Base-by-base conservation (phyloP, 805 yeast species). In the Kodamaea laetipori region DNA sequence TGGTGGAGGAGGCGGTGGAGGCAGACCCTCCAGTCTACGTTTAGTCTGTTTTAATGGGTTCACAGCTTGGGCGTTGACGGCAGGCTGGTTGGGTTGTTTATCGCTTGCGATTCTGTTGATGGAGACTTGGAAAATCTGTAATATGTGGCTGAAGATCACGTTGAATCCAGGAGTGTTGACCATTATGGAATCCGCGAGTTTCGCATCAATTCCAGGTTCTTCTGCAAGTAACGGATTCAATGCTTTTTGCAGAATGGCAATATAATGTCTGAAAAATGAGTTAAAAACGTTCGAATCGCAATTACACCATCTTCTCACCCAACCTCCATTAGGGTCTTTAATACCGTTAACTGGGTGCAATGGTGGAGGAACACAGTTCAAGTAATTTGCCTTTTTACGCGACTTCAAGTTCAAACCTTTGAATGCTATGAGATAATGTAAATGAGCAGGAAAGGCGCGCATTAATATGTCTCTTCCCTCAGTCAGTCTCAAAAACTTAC, bases 221-320 rank as follows among this genome's bases (percentile, higher is more conserved):
- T 32, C 12, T 6, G 15, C 25, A 37, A 37, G 47, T 3, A 26
- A 42, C 6, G 41, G 27, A 13, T 38, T 25, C 3, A 39, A 45
- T 13, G 44, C 28, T 25, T 47, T 37, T 4, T 42, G 40, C 24
- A 53, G 50, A 4, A 57, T 33, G 13, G 50, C 55, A 12, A 79
- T 56, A 53, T 80, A 82, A 56, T 82, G 86, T 46, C 83, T 74
- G 38, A 81, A 64, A 49, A 82, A 82, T 1, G 86, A 77, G 46
- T 74, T 71, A 60, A 82, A 82, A 2, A 82, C 63, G 51, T 80
- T 82, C 43, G 79, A 67, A 48, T 80, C 84, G 44, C 74, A 63
- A 39, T 72, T 65, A 42, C 74, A 69, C 87, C 87, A 82, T 50
- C 81, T 66, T 44, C 73, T 65, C 7, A 80, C 82, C 88, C 88